A percentile compares a stretch with the other conserved stretches of the same genome.
Evolutionary conservation across 768 basidiomycete species (phyloP).

Genomic region (Termitomyces sp.): DNA sequence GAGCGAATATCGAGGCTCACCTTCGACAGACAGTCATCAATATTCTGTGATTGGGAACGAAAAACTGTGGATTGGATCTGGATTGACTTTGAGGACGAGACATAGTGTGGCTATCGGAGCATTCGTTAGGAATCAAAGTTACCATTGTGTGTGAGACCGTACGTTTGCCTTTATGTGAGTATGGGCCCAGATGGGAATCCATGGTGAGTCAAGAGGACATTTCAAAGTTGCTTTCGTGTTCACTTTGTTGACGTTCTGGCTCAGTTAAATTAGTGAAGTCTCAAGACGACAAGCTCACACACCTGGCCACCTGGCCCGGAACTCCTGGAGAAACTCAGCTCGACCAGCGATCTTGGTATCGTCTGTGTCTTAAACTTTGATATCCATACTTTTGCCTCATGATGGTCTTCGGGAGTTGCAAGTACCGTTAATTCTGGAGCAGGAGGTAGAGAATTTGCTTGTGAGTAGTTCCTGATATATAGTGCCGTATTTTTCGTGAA

Average conservation of each 20-base stretch:
- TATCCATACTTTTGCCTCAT: constrained; percentile 52
- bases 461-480: constrained; percentile 6
- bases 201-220: constrained; percentile 48
- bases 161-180: constrained; percentile 43
- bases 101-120: constrained; percentile 50
- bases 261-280: not conserved
- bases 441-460: constrained; percentile 22
- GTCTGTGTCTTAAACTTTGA: constrained; percentile 34
- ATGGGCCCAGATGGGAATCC: constrained; percentile 69
- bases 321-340: constrained; percentile 68
- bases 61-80: constrained; percentile 62
- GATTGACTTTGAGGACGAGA: constrained; percentile 61
- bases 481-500: not conserved
- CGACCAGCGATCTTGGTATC: constrained; percentile 50
- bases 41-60: constrained; percentile 75
- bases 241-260: constrained; percentile 84
- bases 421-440: constrained; percentile 37
- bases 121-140: not conserved
- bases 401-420: constrained; percentile 33
- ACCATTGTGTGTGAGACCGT: constrained; percentile 14
- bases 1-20: constrained; percentile 23
- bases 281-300: not conserved
- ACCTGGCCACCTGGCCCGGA: constrained; percentile 87
- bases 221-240: constrained; percentile 74
- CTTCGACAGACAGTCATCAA: constrained; percentile 68